Evolutionary conservation across 441 rosid genomes (phyloP).

Genomic region (Croton laevigatus): DNA sequence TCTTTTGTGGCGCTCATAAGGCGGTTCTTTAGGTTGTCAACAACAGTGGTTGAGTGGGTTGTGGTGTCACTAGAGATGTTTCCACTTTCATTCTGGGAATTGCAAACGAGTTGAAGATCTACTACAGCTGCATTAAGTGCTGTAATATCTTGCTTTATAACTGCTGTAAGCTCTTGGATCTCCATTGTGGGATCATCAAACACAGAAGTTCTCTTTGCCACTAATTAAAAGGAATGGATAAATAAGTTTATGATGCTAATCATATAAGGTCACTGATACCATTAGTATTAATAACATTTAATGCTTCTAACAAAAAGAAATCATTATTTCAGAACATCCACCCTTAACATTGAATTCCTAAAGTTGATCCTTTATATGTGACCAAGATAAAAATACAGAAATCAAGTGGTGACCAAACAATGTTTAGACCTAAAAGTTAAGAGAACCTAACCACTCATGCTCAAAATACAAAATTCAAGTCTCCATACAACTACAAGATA

Average conservation of each 20-base stretch:
- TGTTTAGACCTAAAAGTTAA: background rate
- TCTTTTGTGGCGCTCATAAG: constrained; percentile 82
- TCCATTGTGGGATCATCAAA: constrained; percentile 93
- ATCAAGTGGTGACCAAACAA: background rate
- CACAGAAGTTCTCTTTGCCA: constrained; percentile 87
- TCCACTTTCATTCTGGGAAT: constrained; percentile 64
- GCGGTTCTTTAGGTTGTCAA: constrained; percentile 59
- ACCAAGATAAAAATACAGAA: background rate
- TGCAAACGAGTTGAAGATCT: constrained; percentile 81
- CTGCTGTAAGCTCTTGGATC: constrained; percentile 87
- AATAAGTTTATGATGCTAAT: background rate
- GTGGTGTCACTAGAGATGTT: constrained; percentile 73
- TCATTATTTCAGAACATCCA: background rate
- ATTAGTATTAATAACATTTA: background rate
- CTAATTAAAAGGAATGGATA: constrained; percentile 30
- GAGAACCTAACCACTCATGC: background rate
- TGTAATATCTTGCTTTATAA: constrained; percentile 90
- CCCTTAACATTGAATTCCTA: background rate
- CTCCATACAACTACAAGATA: too few relatives aligned
- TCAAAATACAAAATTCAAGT: background rate
- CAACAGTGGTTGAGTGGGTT: constrained; percentile 77
- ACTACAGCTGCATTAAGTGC: constrained; percentile 83
- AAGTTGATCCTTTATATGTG: background rate
- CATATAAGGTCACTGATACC: background rate
- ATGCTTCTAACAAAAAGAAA: background rate